A percentile compares a stretch with the other conserved stretches of the same genome.
Conservation (phyloP, 768 basidiomycete species). For the Omphalotus guepiniiformis region DNA sequence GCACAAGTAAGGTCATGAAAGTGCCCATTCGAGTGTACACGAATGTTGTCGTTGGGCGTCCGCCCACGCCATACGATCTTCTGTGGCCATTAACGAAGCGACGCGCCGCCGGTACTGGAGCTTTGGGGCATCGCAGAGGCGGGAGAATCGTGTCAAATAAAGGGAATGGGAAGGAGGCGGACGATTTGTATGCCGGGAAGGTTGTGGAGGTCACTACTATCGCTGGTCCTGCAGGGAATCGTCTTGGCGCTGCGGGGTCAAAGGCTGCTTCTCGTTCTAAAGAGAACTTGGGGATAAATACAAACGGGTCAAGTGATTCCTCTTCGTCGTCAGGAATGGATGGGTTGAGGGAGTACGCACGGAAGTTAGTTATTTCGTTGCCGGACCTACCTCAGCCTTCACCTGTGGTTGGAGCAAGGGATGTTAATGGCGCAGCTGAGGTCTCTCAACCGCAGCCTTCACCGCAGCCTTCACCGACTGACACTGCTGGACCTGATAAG, state of each 20-base stretch:
- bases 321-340: not conserved
- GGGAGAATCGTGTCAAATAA: not conserved
- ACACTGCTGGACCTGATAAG: not conserved
- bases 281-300: not conserved
- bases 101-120: slow-evolving; percentile 3
- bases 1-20: slow-evolving; percentile 76
- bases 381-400: too few species aligned
- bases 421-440: too few species aligned
- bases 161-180: not conserved
- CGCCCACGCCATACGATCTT: slow-evolving; percentile 71
- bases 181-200: slow-evolving; percentile 24
- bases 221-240: not conserved
- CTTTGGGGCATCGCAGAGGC: slow-evolving; percentile 5
- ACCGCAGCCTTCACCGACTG: not conserved
- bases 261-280: not conserved
- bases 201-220: slow-evolving; percentile 32
- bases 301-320: not conserved
- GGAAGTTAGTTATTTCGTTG: too few species aligned
- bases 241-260: not conserved
- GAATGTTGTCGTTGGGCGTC: slow-evolving; percentile 59
- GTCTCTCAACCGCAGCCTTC: too few species aligned
- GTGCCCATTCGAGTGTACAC: slow-evolving; percentile 92
- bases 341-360: too few species aligned
- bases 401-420: too few species aligned
- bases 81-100: slow-evolving; percentile 67